A percentile compares a stretch with the other conserved stretches of the same genome.
Evolutionary conservation across 2,329 filamentous ascomycete species (phyloP).

Genomic region (Tolypocladium ophioglossoides): DNA sequence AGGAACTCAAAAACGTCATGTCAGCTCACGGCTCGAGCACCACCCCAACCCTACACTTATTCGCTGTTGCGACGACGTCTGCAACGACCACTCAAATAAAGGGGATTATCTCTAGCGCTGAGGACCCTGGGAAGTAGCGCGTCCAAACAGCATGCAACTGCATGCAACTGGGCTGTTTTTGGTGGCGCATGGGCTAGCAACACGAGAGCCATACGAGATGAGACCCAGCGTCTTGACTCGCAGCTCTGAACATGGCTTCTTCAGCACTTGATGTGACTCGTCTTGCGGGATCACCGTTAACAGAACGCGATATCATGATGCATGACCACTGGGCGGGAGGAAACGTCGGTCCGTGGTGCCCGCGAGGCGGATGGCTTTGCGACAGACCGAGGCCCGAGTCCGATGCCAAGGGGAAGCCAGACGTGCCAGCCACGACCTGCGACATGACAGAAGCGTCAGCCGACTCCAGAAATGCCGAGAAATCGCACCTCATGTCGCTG

Average conservation of each 20-base stretch:
- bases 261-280: neutral
- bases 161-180: neutral
- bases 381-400: neutral
- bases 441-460: neutral
- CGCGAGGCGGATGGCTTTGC: neutral
- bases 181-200: neutral
- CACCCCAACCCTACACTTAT: neutral
- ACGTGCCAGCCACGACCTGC: neutral
- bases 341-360: neutral
- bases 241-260: too few relatives aligned
- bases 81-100: neutral
- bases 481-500: constrained; percentile 17
- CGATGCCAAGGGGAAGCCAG: neutral
- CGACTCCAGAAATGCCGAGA: neutral
- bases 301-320: neutral
- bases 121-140: neutral
- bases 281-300: neutral
- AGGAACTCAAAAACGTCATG: neutral
- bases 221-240: neutral
- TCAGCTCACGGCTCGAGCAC: neutral
- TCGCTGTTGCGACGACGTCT: neutral
- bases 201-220: neutral
- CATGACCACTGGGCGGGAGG: neutral
- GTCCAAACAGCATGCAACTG: too few relatives aligned
- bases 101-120: neutral